phyloP scores from a whole-genome alignment of 179 eudicot species.

The Patellifolia procumbens region DNA sequence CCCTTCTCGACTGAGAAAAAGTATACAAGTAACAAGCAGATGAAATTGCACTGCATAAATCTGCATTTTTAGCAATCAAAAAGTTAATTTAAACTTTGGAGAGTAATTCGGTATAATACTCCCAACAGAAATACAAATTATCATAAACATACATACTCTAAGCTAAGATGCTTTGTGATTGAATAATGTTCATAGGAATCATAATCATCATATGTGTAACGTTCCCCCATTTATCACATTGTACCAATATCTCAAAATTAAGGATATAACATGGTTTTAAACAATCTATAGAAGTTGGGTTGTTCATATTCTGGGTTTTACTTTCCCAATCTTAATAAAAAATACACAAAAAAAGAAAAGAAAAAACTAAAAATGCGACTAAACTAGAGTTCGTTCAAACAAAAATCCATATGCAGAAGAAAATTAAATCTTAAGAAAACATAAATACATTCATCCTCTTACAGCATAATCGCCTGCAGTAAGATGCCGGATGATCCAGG shows the following conservation, averaged over 20 bases:
- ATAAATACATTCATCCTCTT: slow-evolving; percentile 1
- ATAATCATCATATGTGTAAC: slow-evolving; percentile 9
- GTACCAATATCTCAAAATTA: background rate
- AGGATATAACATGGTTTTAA: background rate
- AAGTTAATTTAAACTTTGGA: background rate
- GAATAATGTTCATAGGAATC: background rate
- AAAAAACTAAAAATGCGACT: background rate
- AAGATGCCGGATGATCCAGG: slow-evolving; percentile 94
- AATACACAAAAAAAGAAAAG: too few relatives aligned
- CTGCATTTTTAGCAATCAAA: slow-evolving; percentile 42
- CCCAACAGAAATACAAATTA: background rate
- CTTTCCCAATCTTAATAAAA: too few relatives aligned
- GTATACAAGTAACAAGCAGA: slow-evolving; percentile 78
- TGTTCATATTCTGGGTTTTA: too few relatives aligned
- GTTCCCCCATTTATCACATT: background rate
- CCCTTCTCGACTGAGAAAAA: slow-evolving; percentile 97
- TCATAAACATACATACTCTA: background rate
- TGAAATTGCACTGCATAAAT: slow-evolving; percentile 96
- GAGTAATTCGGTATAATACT: background rate
- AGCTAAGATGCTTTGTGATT: background rate
- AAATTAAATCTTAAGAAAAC: background rate
- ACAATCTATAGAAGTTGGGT: too few relatives aligned
- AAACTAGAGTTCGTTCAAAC: background rate
- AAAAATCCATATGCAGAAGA: background rate
- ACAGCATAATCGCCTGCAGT: slow-evolving; percentile 88